Evolutionary conservation across 306 rosid genomes (phyloP), one percentile per base, ranked within the genome.

Genomic region (Trifolium fragiferum): DNA sequence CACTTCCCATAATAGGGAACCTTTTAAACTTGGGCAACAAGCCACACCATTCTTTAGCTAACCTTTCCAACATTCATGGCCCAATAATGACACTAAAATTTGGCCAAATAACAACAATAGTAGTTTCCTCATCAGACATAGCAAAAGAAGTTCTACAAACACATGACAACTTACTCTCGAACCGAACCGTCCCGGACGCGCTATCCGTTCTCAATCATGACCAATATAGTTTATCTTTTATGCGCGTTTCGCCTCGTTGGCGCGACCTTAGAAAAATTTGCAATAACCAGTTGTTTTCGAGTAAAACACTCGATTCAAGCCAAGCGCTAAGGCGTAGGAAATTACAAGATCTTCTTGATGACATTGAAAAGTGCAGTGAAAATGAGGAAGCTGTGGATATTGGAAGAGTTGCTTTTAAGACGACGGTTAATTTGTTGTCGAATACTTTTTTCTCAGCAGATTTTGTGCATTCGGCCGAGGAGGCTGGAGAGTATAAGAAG

Each of bases 61-160:
- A 16, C 0, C 78, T 79, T 3, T 46, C 82, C 0, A 11, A 55
- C 21, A 10, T n/a, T 1, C 74, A 79, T 18, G 82, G 78, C 1
- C 82, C 82, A 44, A 79, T 79, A 0, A 65, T 79, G 82, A 57
- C 62, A 13, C 21, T 73, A 5, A 65, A 73, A 10, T 3, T 79
- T 0, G 82, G 82, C 23, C 74, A 33, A 27, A 61, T 66, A 6
- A 79, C 82, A 4, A 66, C 74, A 10, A 6, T 79, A 8, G 62
- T 79, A 4, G 33, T 79, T 8, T 72, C 82, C 6, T 79, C 82
- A 0, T 43, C 78, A 0, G 82, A 79, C 35, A 57, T 57, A 58
- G 89, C 86, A 6, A 68, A 49, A 37, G 79, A 83, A 15, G 53
- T 89, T 30, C 86, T 89, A 27, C 75, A 33, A 49, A 80, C 83